Evolutionary conservation across 768 basidiomycete species (phyloP), one percentile per base, ranked within the genome.

Genomic region (Paxillus rubicundulus): DNA sequence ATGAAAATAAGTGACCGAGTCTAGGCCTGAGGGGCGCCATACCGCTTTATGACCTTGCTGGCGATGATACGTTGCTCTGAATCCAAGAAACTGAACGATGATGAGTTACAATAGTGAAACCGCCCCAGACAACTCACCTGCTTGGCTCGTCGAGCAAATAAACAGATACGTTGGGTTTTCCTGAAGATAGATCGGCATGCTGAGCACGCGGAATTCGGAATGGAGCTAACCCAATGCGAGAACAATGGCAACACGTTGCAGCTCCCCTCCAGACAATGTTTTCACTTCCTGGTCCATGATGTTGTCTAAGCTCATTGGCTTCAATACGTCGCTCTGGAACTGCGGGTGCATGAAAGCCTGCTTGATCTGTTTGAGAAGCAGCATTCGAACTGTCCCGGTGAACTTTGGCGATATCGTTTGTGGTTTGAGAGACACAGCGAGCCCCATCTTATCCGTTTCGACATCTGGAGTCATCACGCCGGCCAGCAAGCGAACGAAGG

Each of bases 11-110:
- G 48, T 21, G 46, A 39, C 30, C 27, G 30, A 18, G 21, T 17
- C 17, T 44, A 12, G 14, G 20, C 28, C 40, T 56, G 14, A 30
- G n/a, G 24, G 13, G 18, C 4, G 10, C 56, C 77, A 37, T 62
- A 88, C 82, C 96, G 86, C 72, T 99, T 98, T 77, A 99, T 98
- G 62, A 98, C 94, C 69, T 98, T 96, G 67, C 87, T 87, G 16
- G 96, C 91, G 58, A 95, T 92, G 68, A 99, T 98, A 85, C 97
- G 97, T 70, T 99, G 97, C 69, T 99, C 97, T 30, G 96, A 98
- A 68, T 99, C 97, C 61, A 99, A 77, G 86, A 95, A 96, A 70
- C 88, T 89, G 49, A 45, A 42, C 53, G 18, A 3, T 28, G 45
- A 24, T 38, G 45, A 49, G 39, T 39, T 24, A 48, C 55, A 38